Evolutionary conservation across 805 yeast genomes (phyloP).

Genomic region (Schwanniomyces yamadae): DNA sequence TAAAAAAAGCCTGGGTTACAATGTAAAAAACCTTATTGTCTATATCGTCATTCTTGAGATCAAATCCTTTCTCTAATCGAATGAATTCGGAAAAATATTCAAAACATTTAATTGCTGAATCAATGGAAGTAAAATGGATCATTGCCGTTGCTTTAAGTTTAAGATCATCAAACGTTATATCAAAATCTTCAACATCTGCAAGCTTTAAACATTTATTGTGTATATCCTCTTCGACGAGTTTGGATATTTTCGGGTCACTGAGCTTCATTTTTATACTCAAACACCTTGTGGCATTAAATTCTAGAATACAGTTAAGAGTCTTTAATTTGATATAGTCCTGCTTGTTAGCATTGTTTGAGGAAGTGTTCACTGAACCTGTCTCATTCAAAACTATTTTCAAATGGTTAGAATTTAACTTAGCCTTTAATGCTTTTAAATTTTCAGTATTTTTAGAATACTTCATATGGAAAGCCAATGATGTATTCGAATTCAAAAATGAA

Average conservation of each 20-base stretch:
- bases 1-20: conserved; percentile 22
- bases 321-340: conserved; percentile 39
- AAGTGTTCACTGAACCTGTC: conserved; percentile 3
- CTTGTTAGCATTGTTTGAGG: conserved; percentile 9
- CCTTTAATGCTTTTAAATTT: conserved; percentile 24
- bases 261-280: conserved; percentile 15
- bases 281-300: conserved; percentile 38
- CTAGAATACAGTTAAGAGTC: conserved; percentile 41
- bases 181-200: conserved; percentile 43
- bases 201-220: conserved; percentile 31
- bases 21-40: conserved; percentile 12
- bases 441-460: conserved; percentile 28
- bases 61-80: conserved; percentile 18
- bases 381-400: conserved; percentile 33
- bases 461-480: conserved; percentile 31
- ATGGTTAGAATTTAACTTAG: conserved; percentile 23
- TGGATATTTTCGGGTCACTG: not conserved
- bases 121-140: conserved; percentile 46
- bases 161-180: conserved; percentile 12
- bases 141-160: conserved; percentile 6
- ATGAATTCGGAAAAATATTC: conserved; percentile 29
- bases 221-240: conserved; percentile 13
- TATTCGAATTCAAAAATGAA: conserved; percentile 36
- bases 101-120: conserved; percentile 44
- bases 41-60: conserved; percentile 13